Percentiles rank a stretch among this genome's conserved stretches.
These are phyloP conservation scores for Ilex aquifolium DNA, from an alignment of 257 asterid species.

Conservation along the genomic window DNA sequence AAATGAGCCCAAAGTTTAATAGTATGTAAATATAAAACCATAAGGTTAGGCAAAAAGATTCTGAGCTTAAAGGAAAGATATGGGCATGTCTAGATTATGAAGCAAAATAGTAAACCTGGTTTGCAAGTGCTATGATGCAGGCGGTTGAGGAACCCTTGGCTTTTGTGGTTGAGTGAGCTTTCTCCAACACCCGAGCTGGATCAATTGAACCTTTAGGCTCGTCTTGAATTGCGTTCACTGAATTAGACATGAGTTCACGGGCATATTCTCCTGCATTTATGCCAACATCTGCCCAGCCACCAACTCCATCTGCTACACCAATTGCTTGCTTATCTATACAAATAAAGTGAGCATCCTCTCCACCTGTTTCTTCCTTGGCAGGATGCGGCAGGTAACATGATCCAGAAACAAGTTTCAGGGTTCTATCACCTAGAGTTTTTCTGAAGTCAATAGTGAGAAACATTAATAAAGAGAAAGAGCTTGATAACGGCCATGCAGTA, in stretches of 20 bases:
- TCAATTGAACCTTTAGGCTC: conserved; percentile 38
- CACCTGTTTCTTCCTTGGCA: conserved; percentile 72
- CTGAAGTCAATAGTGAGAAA: conserved; percentile 15
- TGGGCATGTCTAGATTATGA: neutral
- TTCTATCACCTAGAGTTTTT: conserved; percentile 16
- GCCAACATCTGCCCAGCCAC: conserved; percentile 96
- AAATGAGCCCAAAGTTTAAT: neutral
- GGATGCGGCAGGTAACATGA: conserved; percentile 85
- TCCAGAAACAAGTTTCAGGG: conserved; percentile 62
- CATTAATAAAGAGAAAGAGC: neutral
- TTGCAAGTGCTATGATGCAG: conserved; percentile 61
- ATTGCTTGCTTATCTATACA: conserved; percentile 68
- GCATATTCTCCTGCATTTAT: conserved; percentile 79
- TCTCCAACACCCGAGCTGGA: conserved; percentile 61
- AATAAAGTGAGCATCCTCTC: conserved; percentile 91
- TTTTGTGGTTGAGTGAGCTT: conserved; percentile 57
- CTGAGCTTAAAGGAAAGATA: neutral
- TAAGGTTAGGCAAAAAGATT: neutral
- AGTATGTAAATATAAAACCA: neutral
- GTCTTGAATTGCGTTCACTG: conserved; percentile 51
- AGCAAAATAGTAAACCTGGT: conserved; percentile 38
- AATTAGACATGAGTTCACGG: conserved; percentile 73
- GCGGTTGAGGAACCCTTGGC: conserved; percentile 91
- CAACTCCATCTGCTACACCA: conserved; percentile 95
- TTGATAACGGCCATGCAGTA: too few relatives aligned